Evolutionary conservation across 495 filamentous ascomycete genomes (phyloP), one percentile per base, ranked within the genome.

Genomic region (Achaetomiella virescens): DNA sequence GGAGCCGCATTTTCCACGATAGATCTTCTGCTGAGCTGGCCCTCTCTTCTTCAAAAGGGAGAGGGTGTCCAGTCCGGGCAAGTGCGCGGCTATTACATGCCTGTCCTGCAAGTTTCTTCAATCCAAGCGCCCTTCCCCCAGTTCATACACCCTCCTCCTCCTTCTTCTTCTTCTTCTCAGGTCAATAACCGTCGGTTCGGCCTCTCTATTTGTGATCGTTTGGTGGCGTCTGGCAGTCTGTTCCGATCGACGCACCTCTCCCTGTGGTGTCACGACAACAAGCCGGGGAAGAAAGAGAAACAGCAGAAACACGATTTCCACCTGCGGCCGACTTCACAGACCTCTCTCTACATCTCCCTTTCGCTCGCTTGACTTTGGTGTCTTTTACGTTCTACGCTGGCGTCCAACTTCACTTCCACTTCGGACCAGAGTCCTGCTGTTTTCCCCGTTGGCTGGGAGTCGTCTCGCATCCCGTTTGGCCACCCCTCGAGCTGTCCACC

Each of bases 1-100:
- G 31, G 41, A 51, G 42, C 55, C 55, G 42, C 8, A n/a, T 2
- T 35, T 35, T 20, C 10, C n/a, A 33, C 37, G 43, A 38, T 55
- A n/a, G 12, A 14, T 41, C 48, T 21, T 15, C 41, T n/a, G n/a
- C n/a, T n/a, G n/a, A n/a, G 24, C 31, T 31, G 11, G 22, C 18
- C 20, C 15, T 1, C 7, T 35, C 8, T 20, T 37, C 41, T 54
- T 45, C 33, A 43, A 54, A 25, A 44, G 18, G 20, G 2, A 9
- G 8, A 24, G 9, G 41, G 6, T 1, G 41, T 6, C 21, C 25
- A 24, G n/a, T 24, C 6, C 12, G 27, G 27, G 25, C 22, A 5
- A 37, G 20, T 38, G 38, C 33, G 43, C n/a, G 52, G 27, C 27
- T 31, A 31, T 9, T 31, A 9, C 27, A 31, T 31, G 5, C 27